Percentiles rank a stretch among this genome's conserved stretches.
Conservation (phyloP, 78 protist genomes). For the Dictyostelium discoideum region DNA sequence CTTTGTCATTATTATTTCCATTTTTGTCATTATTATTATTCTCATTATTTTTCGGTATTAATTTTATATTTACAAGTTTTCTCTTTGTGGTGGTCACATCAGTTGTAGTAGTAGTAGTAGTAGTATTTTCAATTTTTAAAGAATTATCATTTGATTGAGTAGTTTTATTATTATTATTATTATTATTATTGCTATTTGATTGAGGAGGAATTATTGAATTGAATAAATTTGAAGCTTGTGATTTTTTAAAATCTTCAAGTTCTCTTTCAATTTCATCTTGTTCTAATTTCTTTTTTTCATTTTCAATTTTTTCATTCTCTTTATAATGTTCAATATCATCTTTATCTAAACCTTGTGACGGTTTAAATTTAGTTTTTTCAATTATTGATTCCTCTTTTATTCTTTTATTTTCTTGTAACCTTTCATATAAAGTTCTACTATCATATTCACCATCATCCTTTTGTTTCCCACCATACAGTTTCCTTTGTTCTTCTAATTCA, state of each 20-base stretch:
- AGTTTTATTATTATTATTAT: background rate
- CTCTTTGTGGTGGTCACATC: background rate
- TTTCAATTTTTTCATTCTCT: slow-evolving; percentile 36
- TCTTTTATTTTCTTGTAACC: slow-evolving; percentile 54
- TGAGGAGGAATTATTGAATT: background rate
- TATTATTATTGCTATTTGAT: background rate
- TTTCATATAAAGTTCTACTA: slow-evolving; percentile 42
- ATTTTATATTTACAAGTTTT: slow-evolving; percentile 24
- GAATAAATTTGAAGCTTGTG: slow-evolving; percentile 2
- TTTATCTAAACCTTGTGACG: slow-evolving; percentile 57
- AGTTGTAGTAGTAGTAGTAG: background rate
- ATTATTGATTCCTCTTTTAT: slow-evolving; percentile 10
- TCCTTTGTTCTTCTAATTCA: slow-evolving; percentile 65
- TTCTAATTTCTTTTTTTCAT: slow-evolving; percentile 37
- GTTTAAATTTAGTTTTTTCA: slow-evolving; percentile 42
- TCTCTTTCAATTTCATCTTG: slow-evolving; percentile 46
- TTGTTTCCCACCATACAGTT: slow-evolving; percentile 40
- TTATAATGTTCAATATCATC: slow-evolving; percentile 66
- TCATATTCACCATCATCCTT: slow-evolving; percentile 26
- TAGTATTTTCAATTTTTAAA: background rate
- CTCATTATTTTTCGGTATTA: background rate
- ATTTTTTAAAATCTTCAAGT: slow-evolving; percentile 17
- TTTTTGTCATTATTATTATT: background rate
- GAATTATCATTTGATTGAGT: background rate
- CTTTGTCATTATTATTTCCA: background rate